A percentile compares a stretch with the other conserved stretches of the same genome.
phyloP scores from a whole-genome alignment of 805 yeast species.

The Kluyveromyces aestuarii region DNA sequence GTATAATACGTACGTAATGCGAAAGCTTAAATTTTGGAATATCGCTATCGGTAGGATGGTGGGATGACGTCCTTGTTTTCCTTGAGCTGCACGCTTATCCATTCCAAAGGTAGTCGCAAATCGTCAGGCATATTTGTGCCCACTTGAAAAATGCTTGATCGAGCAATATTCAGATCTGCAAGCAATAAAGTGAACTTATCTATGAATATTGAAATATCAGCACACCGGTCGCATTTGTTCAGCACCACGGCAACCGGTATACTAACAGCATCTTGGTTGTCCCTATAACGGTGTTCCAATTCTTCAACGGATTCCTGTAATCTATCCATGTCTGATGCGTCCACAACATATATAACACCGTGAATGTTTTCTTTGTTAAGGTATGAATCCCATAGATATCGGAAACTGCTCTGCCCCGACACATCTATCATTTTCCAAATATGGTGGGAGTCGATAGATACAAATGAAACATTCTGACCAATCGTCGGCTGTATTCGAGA shows the following conservation, averaged over 20 bases:
- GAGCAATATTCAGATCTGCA: not conserved
- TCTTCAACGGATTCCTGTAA: conserved; percentile 50
- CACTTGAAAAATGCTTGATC: conserved; percentile 1
- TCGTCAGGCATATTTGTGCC: not conserved
- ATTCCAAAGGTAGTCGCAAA: conserved; percentile 47
- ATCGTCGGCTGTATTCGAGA: conserved; percentile 82
- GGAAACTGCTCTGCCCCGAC: conserved; percentile 85
- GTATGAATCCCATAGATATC: conserved; percentile 83
- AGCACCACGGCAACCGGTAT: conserved; percentile 3
- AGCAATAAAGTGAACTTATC: conserved; percentile 1
- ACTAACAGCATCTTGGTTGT: not conserved
- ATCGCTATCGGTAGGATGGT: conserved; percentile 25
- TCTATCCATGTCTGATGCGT: conserved; percentile 76
- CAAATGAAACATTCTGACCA: conserved; percentile 72
- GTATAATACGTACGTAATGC: not conserved
- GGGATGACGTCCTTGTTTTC: conserved; percentile 33
- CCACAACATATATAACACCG: conserved; percentile 87
- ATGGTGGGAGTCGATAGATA: conserved; percentile 33
- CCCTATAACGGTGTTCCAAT: not conserved
- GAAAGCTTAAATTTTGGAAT: not conserved
- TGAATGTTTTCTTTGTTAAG: conserved; percentile 60
- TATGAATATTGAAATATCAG: not conserved
- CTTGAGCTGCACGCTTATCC: conserved; percentile 69
- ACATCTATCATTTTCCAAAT: conserved; percentile 87
- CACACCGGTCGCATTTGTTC: conserved; percentile 1